A percentile compares a stretch with the other conserved stretches of the same genome.
These are phyloP conservation scores for Trypanosoma grayi DNA, from an alignment of 208 protist species.

Conservation along the genomic window DNA sequence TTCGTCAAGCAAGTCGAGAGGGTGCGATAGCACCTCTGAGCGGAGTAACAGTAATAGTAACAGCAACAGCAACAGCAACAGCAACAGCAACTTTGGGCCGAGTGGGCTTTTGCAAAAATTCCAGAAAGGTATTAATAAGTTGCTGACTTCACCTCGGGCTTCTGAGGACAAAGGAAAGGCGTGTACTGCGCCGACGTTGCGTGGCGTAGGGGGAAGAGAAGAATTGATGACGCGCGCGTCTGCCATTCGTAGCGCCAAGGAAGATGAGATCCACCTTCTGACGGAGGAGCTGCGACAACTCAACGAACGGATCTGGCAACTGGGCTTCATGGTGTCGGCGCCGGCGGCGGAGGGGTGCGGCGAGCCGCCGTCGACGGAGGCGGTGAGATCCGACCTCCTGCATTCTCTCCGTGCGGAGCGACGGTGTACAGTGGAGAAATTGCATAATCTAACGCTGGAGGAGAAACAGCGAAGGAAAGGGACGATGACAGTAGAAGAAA, in stretches of 20 bases:
- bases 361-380: background rate
- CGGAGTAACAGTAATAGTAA: too few relatives aligned
- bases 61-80: too few relatives aligned
- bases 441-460: background rate
- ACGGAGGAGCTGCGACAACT: conserved; percentile 69
- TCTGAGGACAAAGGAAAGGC: too few relatives aligned
- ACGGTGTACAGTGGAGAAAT: conserved; percentile 39
- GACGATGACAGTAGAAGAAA: too few relatives aligned
- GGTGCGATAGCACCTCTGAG: too few relatives aligned
- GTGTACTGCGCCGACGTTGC: too few relatives aligned
- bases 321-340: conserved; percentile 37
- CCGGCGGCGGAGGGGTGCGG: background rate
- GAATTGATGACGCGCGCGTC: conserved; percentile 58
- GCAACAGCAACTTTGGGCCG: too few relatives aligned
- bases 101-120: too few relatives aligned
- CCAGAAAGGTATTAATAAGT: too few relatives aligned
- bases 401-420: conserved; percentile 41
- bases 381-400: conserved; percentile 22
- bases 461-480: background rate
- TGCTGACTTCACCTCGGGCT: too few relatives aligned
- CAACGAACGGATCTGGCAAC: conserved; percentile 83
- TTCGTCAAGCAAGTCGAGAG: too few relatives aligned
- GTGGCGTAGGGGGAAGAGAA: background rate
- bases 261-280: conserved; percentile 71
- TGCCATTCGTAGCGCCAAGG: conserved; percentile 47